Evolutionary conservation across 108 stramenopile species (phyloP), one percentile per base, ranked within the genome.

Genomic region (Nitzschia inconspicua): DNA sequence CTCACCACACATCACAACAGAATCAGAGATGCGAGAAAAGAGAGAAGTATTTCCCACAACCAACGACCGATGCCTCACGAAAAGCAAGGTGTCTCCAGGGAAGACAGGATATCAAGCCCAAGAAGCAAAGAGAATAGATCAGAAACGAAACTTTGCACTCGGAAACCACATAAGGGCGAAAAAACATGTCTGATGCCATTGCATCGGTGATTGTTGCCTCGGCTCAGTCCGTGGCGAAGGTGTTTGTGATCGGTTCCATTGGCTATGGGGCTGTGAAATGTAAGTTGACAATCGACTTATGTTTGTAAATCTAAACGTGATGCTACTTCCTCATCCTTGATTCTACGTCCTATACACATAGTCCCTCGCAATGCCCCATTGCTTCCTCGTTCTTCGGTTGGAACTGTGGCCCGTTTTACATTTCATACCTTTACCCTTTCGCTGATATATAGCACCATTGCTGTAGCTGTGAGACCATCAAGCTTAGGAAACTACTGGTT

Each of bases 341-440:
- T 46, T 1, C 14, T 47, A 19, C 1, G 6, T 4, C 20, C 34
- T n/a, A 9, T 39, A 1, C 53, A 75, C 60, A 60, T 32, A n/a
- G n/a, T n/a, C n/a, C 81, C 83, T 0, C 50, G 64, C 56, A 44
- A 60, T 3, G 44, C 60, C n/a, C 88, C 88, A 2, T 63, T 89
- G 9, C 49, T 89, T 9, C 84, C 84, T 6, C 47, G 60, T 8
- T 9, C 47, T 2, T 31, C 64, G n/a, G 67, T 89, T 46, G 67
- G 61, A 47, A 49, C 68, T 4, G 51, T 89, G 0, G 72, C 81
- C 9, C 74, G 84, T 54, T 76, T 89, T 44, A 63, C 75, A 30
- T 83, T 85, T 60, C 60, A 83, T 46, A 34, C 82, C 0, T 71
- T 89, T n/a, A 63, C 59, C n/a, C 25, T 89, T n/a, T 72, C 84